phyloP scores from a whole-genome alignment of 768 basidiomycete genomes.

The Lentinula edodes region DNA sequence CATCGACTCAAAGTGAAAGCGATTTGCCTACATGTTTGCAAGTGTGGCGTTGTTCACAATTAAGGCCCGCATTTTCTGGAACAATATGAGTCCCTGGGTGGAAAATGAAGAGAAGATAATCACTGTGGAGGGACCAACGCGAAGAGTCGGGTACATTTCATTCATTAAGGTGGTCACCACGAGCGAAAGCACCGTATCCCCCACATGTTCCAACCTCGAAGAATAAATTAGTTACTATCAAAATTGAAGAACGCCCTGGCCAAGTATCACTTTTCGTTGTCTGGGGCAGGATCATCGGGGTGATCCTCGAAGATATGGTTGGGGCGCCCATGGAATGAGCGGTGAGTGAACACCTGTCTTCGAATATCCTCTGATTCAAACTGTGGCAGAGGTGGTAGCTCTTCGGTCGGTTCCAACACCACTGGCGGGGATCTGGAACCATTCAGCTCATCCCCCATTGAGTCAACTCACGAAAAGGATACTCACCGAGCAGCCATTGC shows the following conservation, averaged over 20 bases:
- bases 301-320: constrained; percentile 74
- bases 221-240: not conserved
- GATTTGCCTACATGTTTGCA: constrained; percentile 50
- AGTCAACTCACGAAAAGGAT: not conserved
- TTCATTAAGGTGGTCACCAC: constrained; percentile 60
- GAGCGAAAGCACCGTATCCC: constrained; percentile 68
- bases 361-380: constrained; percentile 43
- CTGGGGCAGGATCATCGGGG: constrained; percentile 66
- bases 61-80: constrained; percentile 72
- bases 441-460: too few species aligned
- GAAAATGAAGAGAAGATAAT: constrained; percentile 16
- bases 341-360: constrained; percentile 68
- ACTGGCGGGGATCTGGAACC: not conserved
- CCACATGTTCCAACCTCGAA: constrained; percentile 66
- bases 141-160: constrained; percentile 60
- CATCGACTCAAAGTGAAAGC: not conserved
- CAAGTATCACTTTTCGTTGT: constrained; percentile 67
- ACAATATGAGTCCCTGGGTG: constrained; percentile 5
- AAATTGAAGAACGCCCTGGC: not conserved
- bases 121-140: constrained; percentile 76
- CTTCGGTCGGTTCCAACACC: not conserved
- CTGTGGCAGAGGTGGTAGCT: constrained; percentile 54
- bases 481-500: not conserved
- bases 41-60: constrained; percentile 72
- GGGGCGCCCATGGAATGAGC: constrained; percentile 63